Evolutionary conservation across 306 rosid genomes (phyloP).

Genomic region (Prunus davidiana): DNA sequence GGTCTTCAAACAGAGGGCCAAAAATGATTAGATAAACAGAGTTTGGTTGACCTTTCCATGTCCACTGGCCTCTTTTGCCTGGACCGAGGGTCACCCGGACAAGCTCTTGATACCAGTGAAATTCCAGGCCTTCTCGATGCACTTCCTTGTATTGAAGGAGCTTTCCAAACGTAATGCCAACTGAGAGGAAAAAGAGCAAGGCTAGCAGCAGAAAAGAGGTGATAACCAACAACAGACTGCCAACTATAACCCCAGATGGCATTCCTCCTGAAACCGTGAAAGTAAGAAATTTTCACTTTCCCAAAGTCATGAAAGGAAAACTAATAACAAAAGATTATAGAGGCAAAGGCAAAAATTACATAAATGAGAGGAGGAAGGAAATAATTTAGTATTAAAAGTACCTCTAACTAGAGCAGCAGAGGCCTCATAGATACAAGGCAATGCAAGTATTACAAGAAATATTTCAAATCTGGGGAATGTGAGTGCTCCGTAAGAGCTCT

Average conservation of each 20-base stretch:
- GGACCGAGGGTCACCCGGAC: slow-evolving; percentile 81
- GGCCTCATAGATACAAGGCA: slow-evolving; percentile 70
- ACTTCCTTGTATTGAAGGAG: slow-evolving; percentile 95
- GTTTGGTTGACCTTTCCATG: slow-evolving; percentile 62
- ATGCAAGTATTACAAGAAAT: slow-evolving; percentile 68
- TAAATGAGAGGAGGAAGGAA: background rate
- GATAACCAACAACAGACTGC: slow-evolving; percentile 52
- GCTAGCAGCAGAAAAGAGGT: slow-evolving; percentile 47
- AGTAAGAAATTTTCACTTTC: slow-evolving; percentile 9
- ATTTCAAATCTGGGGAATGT: slow-evolving; percentile 83
- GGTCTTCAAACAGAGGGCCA: slow-evolving; percentile 85
- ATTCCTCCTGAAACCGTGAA: slow-evolving; percentile 51
- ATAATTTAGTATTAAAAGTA: slow-evolving; percentile 23
- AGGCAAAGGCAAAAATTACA: background rate
- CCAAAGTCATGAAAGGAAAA: slow-evolving; percentile 8
- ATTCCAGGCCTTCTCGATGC: slow-evolving; percentile 63
- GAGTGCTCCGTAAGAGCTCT: slow-evolving; percentile 64
- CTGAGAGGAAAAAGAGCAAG: slow-evolving; percentile 72
- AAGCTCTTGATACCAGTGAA: slow-evolving; percentile 86
- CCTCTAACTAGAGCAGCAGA: slow-evolving; percentile 65
- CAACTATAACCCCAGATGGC: slow-evolving; percentile 50
- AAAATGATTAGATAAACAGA: slow-evolving; percentile 49
- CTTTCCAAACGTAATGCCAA: slow-evolving; percentile 81
- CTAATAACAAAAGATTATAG: background rate
- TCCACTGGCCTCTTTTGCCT: slow-evolving; percentile 94